These are phyloP conservation scores for Colletotrichum sp. DNA, from an alignment of 2,329 filamentous ascomycete species.

Conservation along the genomic window DNA sequence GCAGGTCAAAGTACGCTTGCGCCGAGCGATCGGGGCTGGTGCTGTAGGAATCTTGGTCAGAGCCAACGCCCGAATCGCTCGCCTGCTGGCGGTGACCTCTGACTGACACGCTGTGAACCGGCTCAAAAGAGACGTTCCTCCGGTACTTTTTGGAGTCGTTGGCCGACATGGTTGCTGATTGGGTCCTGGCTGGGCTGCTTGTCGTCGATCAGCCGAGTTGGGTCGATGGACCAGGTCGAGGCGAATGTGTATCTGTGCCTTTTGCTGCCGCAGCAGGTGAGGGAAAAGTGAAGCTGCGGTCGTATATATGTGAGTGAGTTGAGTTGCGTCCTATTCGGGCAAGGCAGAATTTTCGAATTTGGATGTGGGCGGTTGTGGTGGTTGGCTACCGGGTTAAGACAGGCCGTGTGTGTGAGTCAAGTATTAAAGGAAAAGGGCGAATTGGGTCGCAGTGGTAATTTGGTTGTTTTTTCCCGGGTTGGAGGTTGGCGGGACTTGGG, in stretches of 20 bases:
- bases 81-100: slow-evolving; percentile 23
- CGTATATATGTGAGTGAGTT: background rate
- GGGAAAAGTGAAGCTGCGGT: background rate
- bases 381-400: slow-evolving; percentile 13
- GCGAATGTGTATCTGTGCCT: background rate
- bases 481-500: background rate
- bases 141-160: slow-evolving; percentile 16
- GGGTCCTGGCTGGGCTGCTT: background rate
- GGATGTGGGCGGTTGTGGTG: slow-evolving; percentile 12
- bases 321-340: background rate
- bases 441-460: slow-evolving; percentile 10
- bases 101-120: background rate
- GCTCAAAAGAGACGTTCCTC: slow-evolving; percentile 13
- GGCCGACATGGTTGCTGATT: slow-evolving; percentile 19
- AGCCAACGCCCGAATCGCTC: slow-evolving; percentile 25
- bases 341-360: slow-evolving; percentile 1
- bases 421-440: slow-evolving; percentile 19
- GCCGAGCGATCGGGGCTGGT: slow-evolving; percentile 23
- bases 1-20: slow-evolving; percentile 19
- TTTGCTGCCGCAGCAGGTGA: background rate
- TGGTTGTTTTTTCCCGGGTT: background rate
- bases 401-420: slow-evolving; percentile 19
- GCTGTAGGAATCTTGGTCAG: slow-evolving; percentile 23
- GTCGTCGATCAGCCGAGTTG: slow-evolving; percentile 5
- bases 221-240: background rate